These are phyloP conservation scores for Geosmithia putterillii DNA, from an alignment of 2,329 filamentous ascomycete genomes.

Conservation along the genomic window DNA sequence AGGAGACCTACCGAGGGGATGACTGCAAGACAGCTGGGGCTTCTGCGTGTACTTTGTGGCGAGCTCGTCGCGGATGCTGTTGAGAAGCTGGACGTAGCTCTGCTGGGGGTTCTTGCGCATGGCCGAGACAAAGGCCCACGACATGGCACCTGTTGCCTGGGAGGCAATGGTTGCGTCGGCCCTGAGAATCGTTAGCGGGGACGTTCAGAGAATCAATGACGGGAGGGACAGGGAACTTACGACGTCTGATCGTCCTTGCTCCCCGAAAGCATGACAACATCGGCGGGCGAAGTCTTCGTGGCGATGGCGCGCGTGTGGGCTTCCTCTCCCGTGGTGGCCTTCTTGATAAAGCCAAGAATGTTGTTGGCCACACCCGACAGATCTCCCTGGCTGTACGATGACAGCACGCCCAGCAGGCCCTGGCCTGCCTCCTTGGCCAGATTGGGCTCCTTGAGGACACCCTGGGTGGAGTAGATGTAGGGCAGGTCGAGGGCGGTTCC, in stretches of 20 bases:
- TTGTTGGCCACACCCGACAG: conserved; percentile 71
- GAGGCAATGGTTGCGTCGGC: conserved; percentile 86
- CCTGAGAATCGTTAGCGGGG: conserved; percentile 30
- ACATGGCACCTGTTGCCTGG: conserved; percentile 95
- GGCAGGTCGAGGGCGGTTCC: conserved; percentile 54
- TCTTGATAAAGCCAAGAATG: conserved; percentile 78
- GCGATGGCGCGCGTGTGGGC: conserved; percentile 67
- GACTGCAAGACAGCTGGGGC: conserved; percentile 92
- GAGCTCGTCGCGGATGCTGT: conserved; percentile 90
- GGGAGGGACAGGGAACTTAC: conserved; percentile 38
- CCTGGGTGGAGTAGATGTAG: conserved; percentile 58
- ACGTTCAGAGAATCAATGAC: conserved; percentile 9
- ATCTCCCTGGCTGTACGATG: conserved; percentile 56
- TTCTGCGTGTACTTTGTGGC: conserved; percentile 83
- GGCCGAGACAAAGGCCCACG: conserved; percentile 87
- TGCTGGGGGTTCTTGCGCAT: conserved; percentile 96
- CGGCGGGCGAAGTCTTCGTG: conserved; percentile 88
- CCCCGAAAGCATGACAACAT: conserved; percentile 95
- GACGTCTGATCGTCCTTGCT: conserved; percentile 95
- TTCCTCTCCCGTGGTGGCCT: conserved; percentile 71
- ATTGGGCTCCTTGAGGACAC: conserved; percentile 56
- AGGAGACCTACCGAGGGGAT: conserved; percentile 69
- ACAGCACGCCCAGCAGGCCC: conserved; percentile 46
- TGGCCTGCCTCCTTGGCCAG: conserved; percentile 56
- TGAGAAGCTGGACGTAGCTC: conserved; percentile 92